phyloP scores from a whole-genome alignment of 805 yeast species.

The Candida coleopterorum region DNA sequence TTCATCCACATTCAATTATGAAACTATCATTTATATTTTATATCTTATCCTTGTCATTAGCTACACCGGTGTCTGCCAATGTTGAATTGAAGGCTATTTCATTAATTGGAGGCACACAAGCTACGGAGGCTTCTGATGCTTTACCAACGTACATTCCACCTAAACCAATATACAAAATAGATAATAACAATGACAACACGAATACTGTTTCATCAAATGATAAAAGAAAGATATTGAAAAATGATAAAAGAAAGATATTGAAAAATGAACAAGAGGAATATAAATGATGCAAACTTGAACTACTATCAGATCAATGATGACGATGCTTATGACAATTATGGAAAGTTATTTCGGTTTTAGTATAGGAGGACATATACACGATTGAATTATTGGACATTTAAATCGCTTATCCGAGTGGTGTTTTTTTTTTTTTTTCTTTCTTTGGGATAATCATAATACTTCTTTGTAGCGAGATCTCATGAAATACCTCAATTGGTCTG shows the following conservation, averaged over 20 bases:
- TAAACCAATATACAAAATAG: conserved; percentile 8
- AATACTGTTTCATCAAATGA: no score
- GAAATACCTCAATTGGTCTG: conserved; percentile 92
- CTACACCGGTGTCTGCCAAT: conserved; percentile 30
- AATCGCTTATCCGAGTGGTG: no score
- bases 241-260: conserved; percentile 11
- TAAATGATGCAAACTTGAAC: neutral
- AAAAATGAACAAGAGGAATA: conserved; percentile 1
- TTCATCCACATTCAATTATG: no score
- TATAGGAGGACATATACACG: no score
- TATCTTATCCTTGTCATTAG: neutral
- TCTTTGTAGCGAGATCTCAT: no score
- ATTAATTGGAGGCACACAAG: conserved; percentile 4
- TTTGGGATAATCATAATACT: no score
- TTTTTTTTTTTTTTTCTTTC: no score
- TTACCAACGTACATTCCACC: conserved; percentile 18
- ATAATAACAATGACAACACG: conserved; percentile 9
- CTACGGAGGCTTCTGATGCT: conserved; percentile 11
- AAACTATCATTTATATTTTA: conserved; percentile 1
- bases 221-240: conserved; percentile 15
- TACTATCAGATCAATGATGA: no score
- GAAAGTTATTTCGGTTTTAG: no score
- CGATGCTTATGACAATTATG: no score
- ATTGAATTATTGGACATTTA: no score
- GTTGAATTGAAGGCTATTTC: conserved; percentile 17